Percentiles rank a stretch among this genome's conserved stretches.
These are phyloP conservation scores for Russula dissimulans DNA, from an alignment of 768 basidiomycete species.

Conservation along the genomic window DNA sequence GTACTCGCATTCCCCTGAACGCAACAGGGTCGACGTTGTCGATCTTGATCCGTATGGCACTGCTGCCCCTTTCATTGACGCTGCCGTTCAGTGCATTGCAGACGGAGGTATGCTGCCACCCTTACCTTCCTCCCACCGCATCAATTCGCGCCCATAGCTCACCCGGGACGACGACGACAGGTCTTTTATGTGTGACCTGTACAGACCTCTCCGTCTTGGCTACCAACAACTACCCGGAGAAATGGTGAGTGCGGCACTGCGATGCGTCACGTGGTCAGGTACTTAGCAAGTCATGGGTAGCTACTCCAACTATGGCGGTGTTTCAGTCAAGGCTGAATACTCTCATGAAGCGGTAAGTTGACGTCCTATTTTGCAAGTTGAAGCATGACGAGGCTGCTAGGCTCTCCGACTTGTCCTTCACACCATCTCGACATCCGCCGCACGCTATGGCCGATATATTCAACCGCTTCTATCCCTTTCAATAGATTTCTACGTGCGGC, in stretches of 20 bases:
- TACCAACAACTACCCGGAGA: slow-evolving; percentile 90
- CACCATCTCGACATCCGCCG: slow-evolving; percentile 75
- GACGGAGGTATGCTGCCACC: slow-evolving; percentile 59
- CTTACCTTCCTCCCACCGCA: no score
- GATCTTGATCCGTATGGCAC: slow-evolving; percentile 98
- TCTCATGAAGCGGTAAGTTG: slow-evolving; percentile 79
- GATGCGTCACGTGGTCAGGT: background rate
- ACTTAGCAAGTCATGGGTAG: slow-evolving; percentile 31
- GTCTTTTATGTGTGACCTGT: slow-evolving; percentile 90
- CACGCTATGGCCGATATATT: slow-evolving; percentile 88
- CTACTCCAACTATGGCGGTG: slow-evolving; percentile 92
- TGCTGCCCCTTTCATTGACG: slow-evolving; percentile 93
- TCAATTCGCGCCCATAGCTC: background rate
- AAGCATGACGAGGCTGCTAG: slow-evolving; percentile 31
- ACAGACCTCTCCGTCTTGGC: slow-evolving; percentile 93
- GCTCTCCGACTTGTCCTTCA: slow-evolving; percentile 88
- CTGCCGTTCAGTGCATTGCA: slow-evolving; percentile 78
- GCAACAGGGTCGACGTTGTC: slow-evolving; percentile 79
- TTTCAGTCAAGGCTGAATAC: slow-evolving; percentile 86
- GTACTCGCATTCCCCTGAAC: slow-evolving; percentile 77
- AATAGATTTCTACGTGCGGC: slow-evolving; percentile 93
- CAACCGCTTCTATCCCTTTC: slow-evolving; percentile 83
- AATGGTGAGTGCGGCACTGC: slow-evolving; percentile 53
- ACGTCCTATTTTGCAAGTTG: background rate
- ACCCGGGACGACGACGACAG: slow-evolving; percentile 30